Evolutionary conservation across 805 yeast species (phyloP).

Genomic region (Wickerhamomyces canadensis): DNA sequence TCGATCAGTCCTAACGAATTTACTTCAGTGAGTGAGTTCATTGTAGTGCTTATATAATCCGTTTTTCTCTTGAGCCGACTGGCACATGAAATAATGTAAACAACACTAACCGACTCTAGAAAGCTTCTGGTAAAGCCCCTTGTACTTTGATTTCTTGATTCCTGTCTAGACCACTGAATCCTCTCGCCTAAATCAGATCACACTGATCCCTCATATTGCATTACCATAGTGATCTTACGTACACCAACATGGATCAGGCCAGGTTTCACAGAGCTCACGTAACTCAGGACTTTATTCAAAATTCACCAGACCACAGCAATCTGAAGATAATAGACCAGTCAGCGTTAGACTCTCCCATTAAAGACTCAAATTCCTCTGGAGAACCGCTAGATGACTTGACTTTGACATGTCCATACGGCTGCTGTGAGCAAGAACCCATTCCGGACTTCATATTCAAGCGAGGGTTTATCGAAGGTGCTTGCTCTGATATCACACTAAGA

Average conservation of each 20-base stretch:
- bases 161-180: neutral
- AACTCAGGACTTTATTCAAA: neutral
- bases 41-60: neutral
- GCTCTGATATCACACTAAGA: conserved; percentile 41
- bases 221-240: too few species aligned
- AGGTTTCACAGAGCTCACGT: neutral
- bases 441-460: conserved; percentile 29
- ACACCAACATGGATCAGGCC: neutral
- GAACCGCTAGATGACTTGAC: neutral
- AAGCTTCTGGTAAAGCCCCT: too few species aligned
- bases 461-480: conserved; percentile 40
- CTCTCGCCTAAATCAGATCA: too few species aligned
- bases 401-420: conserved; percentile 22
- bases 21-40: too few species aligned
- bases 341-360: neutral
- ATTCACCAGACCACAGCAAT: neutral
- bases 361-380: neutral
- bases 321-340: neutral
- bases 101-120: too few species aligned
- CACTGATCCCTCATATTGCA: too few species aligned
- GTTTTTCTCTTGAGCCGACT: neutral
- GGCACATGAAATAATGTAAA: too few species aligned
- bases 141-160: neutral
- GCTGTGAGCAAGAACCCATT: conserved; percentile 21
- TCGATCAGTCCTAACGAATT: neutral